Evolutionary conservation across 2,329 filamentous ascomycete species (phyloP), one percentile per base, ranked within the genome.

Genomic region (Didymella sp.): DNA sequence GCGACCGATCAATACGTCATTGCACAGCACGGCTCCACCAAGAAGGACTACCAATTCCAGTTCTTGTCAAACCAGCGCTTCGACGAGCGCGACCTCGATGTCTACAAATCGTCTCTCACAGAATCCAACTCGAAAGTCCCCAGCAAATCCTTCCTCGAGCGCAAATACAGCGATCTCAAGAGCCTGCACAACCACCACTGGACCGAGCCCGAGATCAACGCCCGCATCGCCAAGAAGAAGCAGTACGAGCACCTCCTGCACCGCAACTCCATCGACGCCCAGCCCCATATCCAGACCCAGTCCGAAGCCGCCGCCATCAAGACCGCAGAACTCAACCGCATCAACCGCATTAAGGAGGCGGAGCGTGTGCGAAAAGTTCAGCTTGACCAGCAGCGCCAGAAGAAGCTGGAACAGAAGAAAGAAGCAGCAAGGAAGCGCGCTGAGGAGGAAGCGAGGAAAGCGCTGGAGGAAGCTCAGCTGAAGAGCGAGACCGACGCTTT

Each of bases 311-410:
- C 96, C 74, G 91, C 94, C 74, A 91, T 96, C 62, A 88, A 90
- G 25, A 84, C 98, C 22, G 90, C 91, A 0, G 85, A 89, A 69
- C 82, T 96, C 63, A 99, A 99, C 77, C 83, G 86, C 25, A 87
- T 90, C 71, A 97, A 96, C 76, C 88, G 94, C 60, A 87, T 88
- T 56, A 84, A 88, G 65, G 97, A 97, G 71, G 85, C 86, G n/a
- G 91, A 96, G 73, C 88, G 90, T 44, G 90, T 98, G n/a, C 91
- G 94, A 58, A 90, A 91, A 75, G 94, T 93, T 0, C 90, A 97
- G 73, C 82, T 96, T 53, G 89, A 89, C 65, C 95, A 99, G 78
- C 76, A 78, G 19, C 68, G 73, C 25, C 73, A 75, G 57, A 67
- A 75, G 41, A 65, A 76, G 45, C 62, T 72, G 12, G 75, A 73